Conservation (phyloP, 2,329 filamentous ascomycete species). For the Colletotrichum sp. region DNA sequence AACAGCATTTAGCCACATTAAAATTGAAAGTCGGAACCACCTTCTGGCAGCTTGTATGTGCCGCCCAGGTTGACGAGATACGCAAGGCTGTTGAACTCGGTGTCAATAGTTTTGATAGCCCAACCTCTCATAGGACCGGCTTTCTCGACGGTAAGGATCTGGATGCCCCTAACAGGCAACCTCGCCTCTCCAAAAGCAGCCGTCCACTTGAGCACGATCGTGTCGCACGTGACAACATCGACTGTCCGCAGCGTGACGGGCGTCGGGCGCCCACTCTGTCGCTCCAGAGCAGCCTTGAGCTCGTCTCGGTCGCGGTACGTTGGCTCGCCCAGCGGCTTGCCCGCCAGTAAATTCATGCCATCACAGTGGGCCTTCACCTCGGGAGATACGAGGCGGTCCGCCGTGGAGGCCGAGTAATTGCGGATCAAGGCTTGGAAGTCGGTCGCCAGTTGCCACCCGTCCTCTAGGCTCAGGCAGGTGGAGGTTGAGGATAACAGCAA, state of each 20-base stretch:
- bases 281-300: background rate
- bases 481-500: background rate
- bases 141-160: background rate
- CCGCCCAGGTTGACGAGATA: background rate
- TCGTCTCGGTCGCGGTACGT: background rate
- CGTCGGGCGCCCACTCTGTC: background rate
- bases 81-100: background rate
- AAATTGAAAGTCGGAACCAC: background rate
- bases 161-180: background rate
- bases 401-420: background rate
- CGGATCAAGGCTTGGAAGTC: background rate
- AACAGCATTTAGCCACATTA: background rate
- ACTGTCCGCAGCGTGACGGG: background rate
- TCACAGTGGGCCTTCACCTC: background rate
- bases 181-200: background rate
- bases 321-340: background rate
- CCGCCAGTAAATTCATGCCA: background rate
- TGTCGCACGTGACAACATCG: background rate
- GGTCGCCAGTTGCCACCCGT: background rate
- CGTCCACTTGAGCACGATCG: background rate
- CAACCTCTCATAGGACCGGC: background rate
- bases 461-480: background rate
- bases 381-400: background rate
- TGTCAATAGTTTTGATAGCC: background rate
- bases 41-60: background rate